Evolutionary conservation across 306 rosid species (phyloP).

Genomic region (Begonia loranthoides): DNA sequence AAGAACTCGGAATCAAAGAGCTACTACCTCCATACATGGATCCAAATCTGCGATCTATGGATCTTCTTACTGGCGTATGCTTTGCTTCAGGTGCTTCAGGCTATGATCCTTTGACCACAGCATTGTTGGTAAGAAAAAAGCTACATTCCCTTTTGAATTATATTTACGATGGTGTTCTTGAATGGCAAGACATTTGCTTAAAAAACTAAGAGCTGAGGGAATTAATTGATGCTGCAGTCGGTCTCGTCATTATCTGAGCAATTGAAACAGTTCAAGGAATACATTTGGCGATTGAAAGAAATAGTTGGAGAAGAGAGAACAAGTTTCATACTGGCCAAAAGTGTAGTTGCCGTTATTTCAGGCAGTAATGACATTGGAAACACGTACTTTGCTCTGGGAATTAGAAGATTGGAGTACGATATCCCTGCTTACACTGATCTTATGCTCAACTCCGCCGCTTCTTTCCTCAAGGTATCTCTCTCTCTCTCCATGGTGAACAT

Average conservation of each 20-base stretch:
- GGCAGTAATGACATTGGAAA: constrained; percentile 52
- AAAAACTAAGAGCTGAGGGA: no score
- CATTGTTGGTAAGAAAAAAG: constrained; percentile 25
- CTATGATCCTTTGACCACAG: constrained; percentile 59
- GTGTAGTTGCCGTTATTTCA: constrained; percentile 21
- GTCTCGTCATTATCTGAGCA: constrained; percentile 30
- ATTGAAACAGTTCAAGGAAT: constrained; percentile 30
- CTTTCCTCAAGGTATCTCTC: constrained; percentile 26
- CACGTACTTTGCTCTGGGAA: constrained; percentile 20
- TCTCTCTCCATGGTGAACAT: no score
- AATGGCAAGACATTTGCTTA: no score
- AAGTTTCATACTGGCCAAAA: constrained; percentile 32
- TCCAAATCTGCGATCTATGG: constrained; percentile 36
- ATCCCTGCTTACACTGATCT: constrained; percentile 30
- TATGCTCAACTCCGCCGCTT: constrained; percentile 21
- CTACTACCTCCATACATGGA: constrained; percentile 54
- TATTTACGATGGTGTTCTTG: no score
- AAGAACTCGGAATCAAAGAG: constrained; percentile 52
- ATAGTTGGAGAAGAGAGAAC: constrained; percentile 34
- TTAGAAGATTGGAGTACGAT: constrained; percentile 23
- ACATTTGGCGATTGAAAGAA: constrained; percentile 26
- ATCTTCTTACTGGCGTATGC: constrained; percentile 49
- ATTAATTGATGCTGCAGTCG: constrained; percentile 9
- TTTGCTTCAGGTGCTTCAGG: constrained; percentile 93
- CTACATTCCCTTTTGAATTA: no score